Base-by-base conservation (phyloP, 139 green algal species). In the Haematococcus lacustris region DNA sequence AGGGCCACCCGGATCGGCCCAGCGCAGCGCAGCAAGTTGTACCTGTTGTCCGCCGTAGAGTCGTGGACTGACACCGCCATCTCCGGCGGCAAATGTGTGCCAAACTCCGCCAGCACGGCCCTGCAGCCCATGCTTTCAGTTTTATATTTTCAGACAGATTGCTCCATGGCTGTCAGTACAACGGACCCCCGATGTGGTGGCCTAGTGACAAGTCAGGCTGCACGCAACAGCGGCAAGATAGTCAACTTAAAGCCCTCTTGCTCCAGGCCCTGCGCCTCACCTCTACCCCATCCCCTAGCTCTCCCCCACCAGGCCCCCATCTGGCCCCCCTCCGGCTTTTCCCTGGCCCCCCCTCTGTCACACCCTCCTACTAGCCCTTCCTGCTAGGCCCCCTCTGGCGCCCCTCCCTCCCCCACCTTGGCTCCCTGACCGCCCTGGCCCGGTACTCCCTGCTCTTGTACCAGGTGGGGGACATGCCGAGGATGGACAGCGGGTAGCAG, bases 21-120 rank as follows among this genome's bases (percentile, higher is more conserved):
- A n/a, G n/a, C n/a, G n/a, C n/a, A n/a, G n/a, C n/a, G n/a, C n/a
- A n/a, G n/a, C n/a, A n/a, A n/a, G n/a, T n/a, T n/a, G n/a, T n/a
- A 66, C 59, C 59, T 66, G 59, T 40, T 38, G 59, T 66, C 59
- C 2, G 59, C 59, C 32, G 59, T 66, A 5, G 59, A 66, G 59
- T 66, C 59, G 30, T 66, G 59, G 30, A 66, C 59, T 17, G 30
- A 32, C 17, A 66, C 32, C 2, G 59, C 59, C 32, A 39, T 32
- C 3, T 13, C 17, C 3, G 38, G 30, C 17, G 59, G 59, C 59
- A 66, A 32, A 2, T 40, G 30, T 13, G 59, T 66, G 23, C 59
- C 59, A 66, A 66, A 66, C 59, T 66, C 59, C n/a, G 3, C 30
- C 59, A 66, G 59, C 30, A 66, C 30, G 39, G 30, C 59, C 59